Percentiles rank a stretch among this genome's conserved stretches.
Conservation (phyloP, 129 eudicot genomes). For the Cynara cardunculus region DNA sequence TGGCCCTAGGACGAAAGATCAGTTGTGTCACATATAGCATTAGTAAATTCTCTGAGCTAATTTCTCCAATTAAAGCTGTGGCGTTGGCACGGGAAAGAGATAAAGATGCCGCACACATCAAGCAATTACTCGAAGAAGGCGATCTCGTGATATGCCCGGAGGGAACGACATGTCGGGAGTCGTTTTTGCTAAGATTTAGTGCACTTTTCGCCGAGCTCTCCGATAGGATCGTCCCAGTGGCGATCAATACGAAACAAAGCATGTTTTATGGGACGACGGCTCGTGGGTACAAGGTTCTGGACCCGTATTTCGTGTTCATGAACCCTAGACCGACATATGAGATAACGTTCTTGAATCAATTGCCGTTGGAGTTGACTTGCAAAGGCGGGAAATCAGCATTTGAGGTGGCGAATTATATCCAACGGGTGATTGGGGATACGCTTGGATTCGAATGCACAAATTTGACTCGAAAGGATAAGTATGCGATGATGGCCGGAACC, state of each 20-base stretch:
- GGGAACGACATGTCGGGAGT: conserved; percentile 83
- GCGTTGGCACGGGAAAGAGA: conserved; percentile 78
- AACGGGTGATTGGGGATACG: conserved; percentile 61
- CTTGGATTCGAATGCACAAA: conserved; percentile 86
- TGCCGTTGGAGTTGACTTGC: conserved; percentile 55
- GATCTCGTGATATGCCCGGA: conserved; percentile 86
- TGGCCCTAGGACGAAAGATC: conserved; percentile 70
- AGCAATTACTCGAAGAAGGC: conserved; percentile 64
- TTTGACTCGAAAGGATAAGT: conserved; percentile 85
- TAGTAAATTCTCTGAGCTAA: conserved; percentile 66
- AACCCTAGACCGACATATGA: conserved; percentile 85
- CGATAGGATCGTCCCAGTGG: conserved; percentile 84
- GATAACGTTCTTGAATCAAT: conserved; percentile 64
- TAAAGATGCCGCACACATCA: conserved; percentile 64
- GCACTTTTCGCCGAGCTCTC: conserved; percentile 82
- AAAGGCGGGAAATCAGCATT: conserved; percentile 61
- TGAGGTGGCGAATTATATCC: conserved; percentile 83
- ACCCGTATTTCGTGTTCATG: conserved; percentile 78
- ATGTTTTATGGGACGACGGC: conserved; percentile 77
- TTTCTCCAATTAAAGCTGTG: conserved; percentile 73
- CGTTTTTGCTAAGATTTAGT: conserved; percentile 78
- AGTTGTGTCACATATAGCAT: conserved; percentile 86
- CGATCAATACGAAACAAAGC: conserved; percentile 70
- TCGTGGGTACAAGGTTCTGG: conserved; percentile 63
- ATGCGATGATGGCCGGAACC: conserved; percentile 73